These are phyloP conservation scores for Aspergillus niger DNA, from an alignment of 2,329 filamentous ascomycete species.

Conservation along the genomic window DNA sequence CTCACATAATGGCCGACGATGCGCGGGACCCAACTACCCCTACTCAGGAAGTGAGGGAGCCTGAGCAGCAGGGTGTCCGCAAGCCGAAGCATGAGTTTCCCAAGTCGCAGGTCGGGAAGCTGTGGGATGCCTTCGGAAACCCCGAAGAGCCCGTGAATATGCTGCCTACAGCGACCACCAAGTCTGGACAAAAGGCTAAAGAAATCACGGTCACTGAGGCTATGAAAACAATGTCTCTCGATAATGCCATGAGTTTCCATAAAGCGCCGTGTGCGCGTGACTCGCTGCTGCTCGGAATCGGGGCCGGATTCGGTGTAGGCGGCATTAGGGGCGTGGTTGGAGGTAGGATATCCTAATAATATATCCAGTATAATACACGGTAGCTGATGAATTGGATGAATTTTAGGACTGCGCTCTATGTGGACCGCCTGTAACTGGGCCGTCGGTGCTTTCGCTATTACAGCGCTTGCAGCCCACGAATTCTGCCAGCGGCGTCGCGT, in stretches of 20 bases:
- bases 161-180: slow-evolving; percentile 61
- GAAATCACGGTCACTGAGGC: slow-evolving; percentile 45
- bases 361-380: background rate
- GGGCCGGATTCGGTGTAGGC: slow-evolving; percentile 73
- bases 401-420: slow-evolving; percentile 54
- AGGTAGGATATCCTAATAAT: slow-evolving; percentile 53
- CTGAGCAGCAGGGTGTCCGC: slow-evolving; percentile 24
- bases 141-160: slow-evolving; percentile 55
- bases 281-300: slow-evolving; percentile 80
- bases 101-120: slow-evolving; percentile 50
- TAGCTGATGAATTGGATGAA: background rate
- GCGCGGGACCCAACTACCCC: slow-evolving; percentile 32
- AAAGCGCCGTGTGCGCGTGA: slow-evolving; percentile 82
- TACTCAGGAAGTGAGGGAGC: slow-evolving; percentile 12
- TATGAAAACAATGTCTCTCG: slow-evolving; percentile 50
- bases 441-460: slow-evolving; percentile 71
- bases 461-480: slow-evolving; percentile 75
- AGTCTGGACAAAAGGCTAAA: slow-evolving; percentile 57
- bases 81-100: slow-evolving; percentile 46
- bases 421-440: slow-evolving; percentile 80
- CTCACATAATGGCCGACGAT: slow-evolving; percentile 43
- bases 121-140: slow-evolving; percentile 52
- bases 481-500: slow-evolving; percentile 76
- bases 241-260: slow-evolving; percentile 64
- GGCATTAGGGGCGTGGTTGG: slow-evolving; percentile 72